A percentile compares a stretch with the other conserved stretches of the same genome.
These are phyloP conservation scores for Metarhizium album DNA, from an alignment of 2,329 filamentous ascomycete genomes.

Conservation along the genomic window DNA sequence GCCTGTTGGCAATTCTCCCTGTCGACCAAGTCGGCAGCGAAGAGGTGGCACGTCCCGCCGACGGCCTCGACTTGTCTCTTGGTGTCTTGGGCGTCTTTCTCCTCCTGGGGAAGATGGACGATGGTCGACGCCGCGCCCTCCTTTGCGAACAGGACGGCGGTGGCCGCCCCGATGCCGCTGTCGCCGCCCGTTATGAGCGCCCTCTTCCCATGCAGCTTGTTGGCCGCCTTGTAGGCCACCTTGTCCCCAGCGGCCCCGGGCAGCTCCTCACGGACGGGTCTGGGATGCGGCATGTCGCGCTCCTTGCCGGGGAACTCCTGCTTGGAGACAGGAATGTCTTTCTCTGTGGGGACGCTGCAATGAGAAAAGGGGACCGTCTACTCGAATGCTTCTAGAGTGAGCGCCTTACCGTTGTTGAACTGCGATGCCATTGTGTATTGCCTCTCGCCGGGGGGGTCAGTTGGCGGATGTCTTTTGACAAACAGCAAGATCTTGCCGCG, in stretches of 20 bases:
- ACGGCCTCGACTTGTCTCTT: constrained; percentile 58
- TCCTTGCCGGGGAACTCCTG: constrained; percentile 13
- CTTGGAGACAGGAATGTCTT: constrained; percentile 30
- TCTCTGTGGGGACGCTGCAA: constrained; percentile 29
- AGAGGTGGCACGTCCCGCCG: constrained; percentile 53
- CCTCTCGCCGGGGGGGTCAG: no score
- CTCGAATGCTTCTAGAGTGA: no score
- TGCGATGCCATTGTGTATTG: no score
- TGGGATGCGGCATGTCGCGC: constrained; percentile 12
- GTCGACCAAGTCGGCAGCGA: constrained; percentile 53
- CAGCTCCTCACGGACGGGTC: constrained; percentile 3
- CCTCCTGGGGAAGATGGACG: constrained; percentile 63
- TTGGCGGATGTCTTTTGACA: no score
- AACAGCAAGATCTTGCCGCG: no score
- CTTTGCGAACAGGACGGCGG: constrained; percentile 68
- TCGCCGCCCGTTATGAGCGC: constrained; percentile 71
- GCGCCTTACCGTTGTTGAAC: no score
- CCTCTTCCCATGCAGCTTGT: constrained; percentile 64
- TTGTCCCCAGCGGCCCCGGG: constrained; percentile 41
- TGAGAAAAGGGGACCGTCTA: no score
- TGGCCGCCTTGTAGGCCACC: constrained; percentile 54
- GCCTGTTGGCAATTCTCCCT: constrained; percentile 57
- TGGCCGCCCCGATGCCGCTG: constrained; percentile 32
- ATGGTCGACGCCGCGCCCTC: constrained; percentile 69
- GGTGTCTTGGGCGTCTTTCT: constrained; percentile 65